phyloP scores from a whole-genome alignment of 1,284 basidiomycete species.

The Marasmius tenuissimus region DNA sequence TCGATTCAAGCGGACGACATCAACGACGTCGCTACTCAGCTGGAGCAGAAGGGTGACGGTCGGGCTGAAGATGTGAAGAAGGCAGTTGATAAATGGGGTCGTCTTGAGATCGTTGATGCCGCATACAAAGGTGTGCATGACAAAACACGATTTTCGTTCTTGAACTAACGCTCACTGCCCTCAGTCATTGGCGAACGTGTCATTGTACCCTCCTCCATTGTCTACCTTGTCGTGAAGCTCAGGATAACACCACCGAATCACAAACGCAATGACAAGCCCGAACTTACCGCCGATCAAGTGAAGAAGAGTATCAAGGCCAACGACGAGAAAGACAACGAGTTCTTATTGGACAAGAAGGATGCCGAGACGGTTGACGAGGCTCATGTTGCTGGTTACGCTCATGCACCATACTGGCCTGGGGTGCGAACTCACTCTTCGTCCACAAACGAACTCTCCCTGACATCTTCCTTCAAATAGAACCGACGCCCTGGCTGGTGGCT shows the following conservation, averaged over 20 bases:
- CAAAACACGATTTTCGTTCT: no score
- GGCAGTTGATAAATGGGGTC: slow-evolving; percentile 75
- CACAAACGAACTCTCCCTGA: background rate
- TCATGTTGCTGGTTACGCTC: slow-evolving; percentile 62
- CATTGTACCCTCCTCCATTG: slow-evolving; percentile 88
- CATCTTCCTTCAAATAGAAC: slow-evolving; percentile 40
- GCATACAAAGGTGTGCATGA: slow-evolving; percentile 77
- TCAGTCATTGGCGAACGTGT: slow-evolving; percentile 89
- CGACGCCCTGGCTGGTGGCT: slow-evolving; percentile 92
- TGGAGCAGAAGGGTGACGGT: slow-evolving; percentile 56
- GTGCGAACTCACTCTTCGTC: slow-evolving; percentile 46
- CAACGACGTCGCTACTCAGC: slow-evolving; percentile 44
- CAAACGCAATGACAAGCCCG: slow-evolving; percentile 27
- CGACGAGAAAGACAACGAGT: slow-evolving; percentile 66
- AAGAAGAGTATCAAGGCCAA: slow-evolving; percentile 51
- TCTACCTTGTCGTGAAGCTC: slow-evolving; percentile 85
- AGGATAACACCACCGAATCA: slow-evolving; percentile 57
- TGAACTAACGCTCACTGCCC: background rate
- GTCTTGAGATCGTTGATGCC: slow-evolving; percentile 82
- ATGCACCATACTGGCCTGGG: slow-evolving; percentile 90
- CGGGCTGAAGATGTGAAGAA: slow-evolving; percentile 63
- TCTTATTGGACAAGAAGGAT: slow-evolving; percentile 64
- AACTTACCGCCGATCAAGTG: slow-evolving; percentile 37
- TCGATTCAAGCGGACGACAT: slow-evolving; percentile 41
- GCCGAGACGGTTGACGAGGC: slow-evolving; percentile 53